Conservation (phyloP, 1,284 basidiomycete genomes). For the Ganoderma sinense region DNA sequence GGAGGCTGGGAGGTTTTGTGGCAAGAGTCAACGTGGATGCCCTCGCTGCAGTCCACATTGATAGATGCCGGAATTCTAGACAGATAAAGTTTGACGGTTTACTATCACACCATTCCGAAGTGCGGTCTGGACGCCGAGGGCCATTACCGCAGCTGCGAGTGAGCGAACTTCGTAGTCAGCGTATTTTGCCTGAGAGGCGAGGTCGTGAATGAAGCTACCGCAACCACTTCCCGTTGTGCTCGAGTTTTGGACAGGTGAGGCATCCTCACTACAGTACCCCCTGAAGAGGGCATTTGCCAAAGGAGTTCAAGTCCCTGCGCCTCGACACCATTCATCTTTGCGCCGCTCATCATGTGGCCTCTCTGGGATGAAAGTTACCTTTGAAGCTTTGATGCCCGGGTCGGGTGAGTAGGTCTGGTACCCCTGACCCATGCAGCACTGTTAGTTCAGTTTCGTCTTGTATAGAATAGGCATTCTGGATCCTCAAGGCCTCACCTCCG, state of each 20-base stretch:
- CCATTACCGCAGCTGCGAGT: not conserved
- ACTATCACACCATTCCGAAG: not conserved
- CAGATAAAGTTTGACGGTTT: constrained; percentile 4
- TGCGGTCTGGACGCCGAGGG: not conserved
- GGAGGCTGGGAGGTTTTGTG: not conserved
- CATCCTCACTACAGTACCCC: too few relatives aligned
- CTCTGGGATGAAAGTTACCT: too few relatives aligned
- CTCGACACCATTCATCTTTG: too few relatives aligned
- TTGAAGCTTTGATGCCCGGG: too few relatives aligned
- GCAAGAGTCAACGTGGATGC: not conserved
- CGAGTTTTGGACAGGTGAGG: not conserved
- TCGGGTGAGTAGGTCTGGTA: too few relatives aligned
- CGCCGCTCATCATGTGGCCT: not conserved
- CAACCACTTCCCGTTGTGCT: not conserved
- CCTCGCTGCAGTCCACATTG: not conserved
- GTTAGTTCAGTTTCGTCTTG: too few relatives aligned
- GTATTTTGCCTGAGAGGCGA: not conserved
- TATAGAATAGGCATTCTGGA: too few relatives aligned
- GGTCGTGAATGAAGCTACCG: not conserved
- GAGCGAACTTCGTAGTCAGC: not conserved
- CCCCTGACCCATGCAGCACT: too few relatives aligned
- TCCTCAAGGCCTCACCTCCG: too few relatives aligned
- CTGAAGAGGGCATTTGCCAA: too few relatives aligned
- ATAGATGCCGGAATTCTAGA: not conserved
- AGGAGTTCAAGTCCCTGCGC: too few relatives aligned